These are phyloP conservation scores for Asclepias syriaca DNA, from an alignment of 257 asterid genomes.

Conservation along the genomic window DNA sequence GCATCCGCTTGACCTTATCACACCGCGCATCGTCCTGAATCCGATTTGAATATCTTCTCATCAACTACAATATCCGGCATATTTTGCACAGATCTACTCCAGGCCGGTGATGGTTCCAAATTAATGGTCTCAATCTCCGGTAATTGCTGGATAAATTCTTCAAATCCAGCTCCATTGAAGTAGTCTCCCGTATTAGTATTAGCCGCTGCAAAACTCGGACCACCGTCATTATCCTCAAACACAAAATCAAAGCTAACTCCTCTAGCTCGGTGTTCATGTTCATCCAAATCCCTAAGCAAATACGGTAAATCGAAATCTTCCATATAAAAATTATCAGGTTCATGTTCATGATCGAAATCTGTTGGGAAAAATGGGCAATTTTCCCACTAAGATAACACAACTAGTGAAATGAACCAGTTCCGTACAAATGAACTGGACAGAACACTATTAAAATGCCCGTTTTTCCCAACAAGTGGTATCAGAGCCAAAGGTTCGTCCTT, in stretches of 20 bases:
- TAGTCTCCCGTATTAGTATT: conserved; percentile 52
- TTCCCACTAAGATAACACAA: too few relatives aligned
- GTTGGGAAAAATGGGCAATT: too few relatives aligned
- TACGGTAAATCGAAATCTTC: too few relatives aligned
- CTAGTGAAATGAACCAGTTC: too few relatives aligned
- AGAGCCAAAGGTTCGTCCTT: too few relatives aligned
- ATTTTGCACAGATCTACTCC: conserved; percentile 47
- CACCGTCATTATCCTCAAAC: conserved; percentile 26
- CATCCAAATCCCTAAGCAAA: too few relatives aligned
- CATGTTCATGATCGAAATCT: too few relatives aligned
- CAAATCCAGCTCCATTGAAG: conserved; percentile 62
- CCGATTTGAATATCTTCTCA: conserved; percentile 49
- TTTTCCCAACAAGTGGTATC: too few relatives aligned
- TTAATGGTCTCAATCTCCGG: conserved; percentile 76
- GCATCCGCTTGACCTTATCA: conserved; percentile 65
- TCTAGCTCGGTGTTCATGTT: conserved; percentile 48
- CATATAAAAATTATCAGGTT: too few relatives aligned
- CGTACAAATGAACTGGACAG: too few relatives aligned
- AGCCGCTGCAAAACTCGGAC: conserved; percentile 25
- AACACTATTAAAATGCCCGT: too few relatives aligned
- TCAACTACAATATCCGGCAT: conserved; percentile 39
- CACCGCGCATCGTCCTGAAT: conserved; percentile 70
- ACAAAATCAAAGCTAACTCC: conserved; percentile 55
- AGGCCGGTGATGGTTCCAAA: conserved; percentile 67
- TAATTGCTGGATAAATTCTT: conserved; percentile 65